Conservation (phyloP, 1,284 basidiomycete species). For the Ganoderma lingzhi region DNA sequence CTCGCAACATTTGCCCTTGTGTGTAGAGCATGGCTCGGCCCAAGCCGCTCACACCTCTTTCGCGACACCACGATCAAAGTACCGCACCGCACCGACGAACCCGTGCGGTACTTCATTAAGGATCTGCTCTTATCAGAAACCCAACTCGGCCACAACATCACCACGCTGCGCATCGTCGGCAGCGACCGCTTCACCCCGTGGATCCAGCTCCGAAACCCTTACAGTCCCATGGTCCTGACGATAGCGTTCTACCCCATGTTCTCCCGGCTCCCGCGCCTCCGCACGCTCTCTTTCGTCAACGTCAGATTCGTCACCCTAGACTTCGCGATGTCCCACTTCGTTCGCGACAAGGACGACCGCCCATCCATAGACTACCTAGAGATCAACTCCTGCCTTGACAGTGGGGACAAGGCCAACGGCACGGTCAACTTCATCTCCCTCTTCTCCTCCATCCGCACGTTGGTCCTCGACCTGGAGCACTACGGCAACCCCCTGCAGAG, state of each 20-base stretch:
- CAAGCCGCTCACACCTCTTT: neutral
- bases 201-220: neutral
- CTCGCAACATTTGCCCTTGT: neutral
- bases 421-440: constrained; percentile 3
- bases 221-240: neutral
- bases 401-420: neutral
- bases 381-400: constrained; percentile 2
- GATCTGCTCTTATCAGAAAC: neutral
- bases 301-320: neutral
- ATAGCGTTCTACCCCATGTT: neutral
- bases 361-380: neutral
- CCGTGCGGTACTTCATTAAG: neutral
- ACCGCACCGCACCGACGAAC: neutral
- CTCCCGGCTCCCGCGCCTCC: neutral
- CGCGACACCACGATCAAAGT: constrained; percentile 5
- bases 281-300: neutral
- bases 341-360: neutral
- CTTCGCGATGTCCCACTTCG: neutral
- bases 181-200: neutral
- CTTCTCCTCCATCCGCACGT: constrained; percentile 2
- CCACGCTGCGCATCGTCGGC: neutral
- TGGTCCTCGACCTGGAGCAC: constrained; percentile 2
- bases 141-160: neutral
- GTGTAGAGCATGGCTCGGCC: neutral
- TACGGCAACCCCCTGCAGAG: neutral